A percentile compares a stretch with the other conserved stretches of the same genome.
Evolutionary conservation across 495 filamentous ascomycete genomes (phyloP).

Genomic region (Penicillium fimorum): DNA sequence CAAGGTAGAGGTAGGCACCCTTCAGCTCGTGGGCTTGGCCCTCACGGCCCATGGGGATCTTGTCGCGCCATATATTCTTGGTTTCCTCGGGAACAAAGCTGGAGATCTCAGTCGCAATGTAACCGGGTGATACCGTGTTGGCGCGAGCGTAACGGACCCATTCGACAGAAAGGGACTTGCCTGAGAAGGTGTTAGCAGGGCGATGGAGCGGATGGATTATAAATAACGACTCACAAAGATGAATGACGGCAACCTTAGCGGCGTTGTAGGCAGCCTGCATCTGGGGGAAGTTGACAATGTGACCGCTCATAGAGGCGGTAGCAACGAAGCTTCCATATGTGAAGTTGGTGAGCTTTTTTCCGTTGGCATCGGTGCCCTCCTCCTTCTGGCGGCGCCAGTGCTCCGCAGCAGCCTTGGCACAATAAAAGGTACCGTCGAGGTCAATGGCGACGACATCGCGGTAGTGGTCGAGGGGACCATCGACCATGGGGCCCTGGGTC

Average conservation of each 20-base stretch:
- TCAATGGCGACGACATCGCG: slow-evolving; percentile 69
- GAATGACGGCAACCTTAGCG: slow-evolving; percentile 80
- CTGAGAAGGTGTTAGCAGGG: slow-evolving; percentile 27
- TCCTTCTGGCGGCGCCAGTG: slow-evolving; percentile 66
- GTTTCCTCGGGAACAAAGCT: slow-evolving; percentile 66
- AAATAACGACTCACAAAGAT: slow-evolving; percentile 60
- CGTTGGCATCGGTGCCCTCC: slow-evolving; percentile 63
- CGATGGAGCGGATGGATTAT: background rate
- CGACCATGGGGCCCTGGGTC: slow-evolving; percentile 66
- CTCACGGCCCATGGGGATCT: slow-evolving; percentile 74
- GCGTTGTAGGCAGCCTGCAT: slow-evolving; percentile 84
- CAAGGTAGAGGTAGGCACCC: slow-evolving; percentile 85
- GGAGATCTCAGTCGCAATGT: slow-evolving; percentile 82
- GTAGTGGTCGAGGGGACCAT: slow-evolving; percentile 65
- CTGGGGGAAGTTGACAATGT: slow-evolving; percentile 87
- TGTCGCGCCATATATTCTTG: slow-evolving; percentile 73
- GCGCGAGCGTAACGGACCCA: slow-evolving; percentile 83
- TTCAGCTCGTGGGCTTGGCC: slow-evolving; percentile 70
- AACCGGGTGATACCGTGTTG: slow-evolving; percentile 83
- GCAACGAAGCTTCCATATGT: slow-evolving; percentile 71
- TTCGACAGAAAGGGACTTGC: slow-evolving; percentile 76
- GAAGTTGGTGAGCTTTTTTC: slow-evolving; percentile 64
- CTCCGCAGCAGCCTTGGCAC: slow-evolving; percentile 70
- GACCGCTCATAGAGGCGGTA: slow-evolving; percentile 78
- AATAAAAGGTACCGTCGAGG: slow-evolving; percentile 80